phyloP scores from a whole-genome alignment of 2,329 filamentous ascomycete species.

The Penicillium sp. region DNA sequence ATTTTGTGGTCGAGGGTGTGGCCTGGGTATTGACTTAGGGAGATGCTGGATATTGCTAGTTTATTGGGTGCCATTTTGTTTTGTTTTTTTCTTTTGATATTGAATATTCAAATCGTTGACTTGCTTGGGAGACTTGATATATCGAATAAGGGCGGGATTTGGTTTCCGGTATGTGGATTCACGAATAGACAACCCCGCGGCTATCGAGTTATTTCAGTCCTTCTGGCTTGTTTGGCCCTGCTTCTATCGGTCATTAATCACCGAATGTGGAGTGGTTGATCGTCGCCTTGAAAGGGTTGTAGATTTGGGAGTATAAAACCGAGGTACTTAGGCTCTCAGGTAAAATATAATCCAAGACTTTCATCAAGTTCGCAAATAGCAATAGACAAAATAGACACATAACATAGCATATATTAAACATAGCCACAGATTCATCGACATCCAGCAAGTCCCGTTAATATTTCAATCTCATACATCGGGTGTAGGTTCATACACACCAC shows the following conservation, averaged over 20 bases:
- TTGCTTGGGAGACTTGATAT: not conserved
- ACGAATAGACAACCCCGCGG: not conserved
- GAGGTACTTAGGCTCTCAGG: not conserved
- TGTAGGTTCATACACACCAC: no score
- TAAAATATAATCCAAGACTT: no score
- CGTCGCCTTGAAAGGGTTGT: not conserved
- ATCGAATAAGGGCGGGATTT: not conserved
- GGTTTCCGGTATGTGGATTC: not conserved
- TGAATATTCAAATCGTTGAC: not conserved
- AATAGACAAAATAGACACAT: no score
- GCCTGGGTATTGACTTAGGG: slow-evolving; percentile 30
- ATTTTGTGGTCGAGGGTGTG: slow-evolving; percentile 33
- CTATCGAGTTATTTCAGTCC: not conserved
- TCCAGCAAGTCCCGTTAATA: not conserved
- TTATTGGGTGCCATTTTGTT: slow-evolving; percentile 24
- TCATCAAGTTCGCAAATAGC: no score
- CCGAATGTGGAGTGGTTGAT: not conserved
- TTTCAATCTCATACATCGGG: no score
- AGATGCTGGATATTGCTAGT: slow-evolving; percentile 30
- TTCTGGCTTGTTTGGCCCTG: not conserved
- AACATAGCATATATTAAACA: no score
- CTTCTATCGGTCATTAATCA: not conserved
- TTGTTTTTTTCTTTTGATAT: not conserved
- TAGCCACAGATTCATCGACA: no score
- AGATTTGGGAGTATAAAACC: not conserved